Percentiles rank a stretch among this genome's conserved stretches.
phyloP scores from a whole-genome alignment of 2,329 filamentous ascomycete genomes.

The Fusarium azukiicola region DNA sequence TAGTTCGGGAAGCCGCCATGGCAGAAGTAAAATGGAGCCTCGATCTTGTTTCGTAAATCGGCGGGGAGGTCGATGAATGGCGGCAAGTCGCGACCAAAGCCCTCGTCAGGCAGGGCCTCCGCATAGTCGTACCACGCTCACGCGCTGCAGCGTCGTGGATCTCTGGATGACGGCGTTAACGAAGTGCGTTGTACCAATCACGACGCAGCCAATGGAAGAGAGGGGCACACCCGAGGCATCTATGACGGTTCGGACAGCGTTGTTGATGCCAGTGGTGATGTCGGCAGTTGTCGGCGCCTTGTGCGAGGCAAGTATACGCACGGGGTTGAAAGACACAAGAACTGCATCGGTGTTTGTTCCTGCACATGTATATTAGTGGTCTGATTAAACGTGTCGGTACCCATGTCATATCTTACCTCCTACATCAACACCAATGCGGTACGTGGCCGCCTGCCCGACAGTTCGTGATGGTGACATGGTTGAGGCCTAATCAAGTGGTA shows the following conservation, averaged over 20 bases:
- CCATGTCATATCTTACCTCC: conserved; percentile 20
- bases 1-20: conserved; percentile 39
- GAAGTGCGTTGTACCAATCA: conserved; percentile 74
- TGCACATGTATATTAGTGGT: neutral
- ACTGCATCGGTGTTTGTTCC: conserved; percentile 42
- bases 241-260: conserved; percentile 65
- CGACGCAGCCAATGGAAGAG: conserved; percentile 63
- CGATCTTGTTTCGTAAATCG: conserved; percentile 17
- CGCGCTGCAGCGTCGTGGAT: conserved; percentile 65
- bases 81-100: conserved; percentile 65
- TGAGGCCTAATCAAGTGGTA: neutral
- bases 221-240: conserved; percentile 49
- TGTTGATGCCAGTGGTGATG: conserved; percentile 61
- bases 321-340: conserved; percentile 29
- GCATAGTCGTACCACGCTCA: conserved; percentile 27
- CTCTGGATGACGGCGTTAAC: conserved; percentile 75
- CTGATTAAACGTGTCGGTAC: neutral
- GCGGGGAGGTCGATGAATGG: conserved; percentile 68
- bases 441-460: neutral
- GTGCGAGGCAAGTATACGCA: conserved; percentile 31
- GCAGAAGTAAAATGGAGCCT: conserved; percentile 29
- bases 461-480: conserved; percentile 10
- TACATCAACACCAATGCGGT: conserved; percentile 13
- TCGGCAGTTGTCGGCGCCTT: conserved; percentile 61
- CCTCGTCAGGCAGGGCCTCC: conserved; percentile 4